Evolutionary conservation across 148 eudicot species (phyloP).

Genomic region (Vaccinium corymbosum): DNA sequence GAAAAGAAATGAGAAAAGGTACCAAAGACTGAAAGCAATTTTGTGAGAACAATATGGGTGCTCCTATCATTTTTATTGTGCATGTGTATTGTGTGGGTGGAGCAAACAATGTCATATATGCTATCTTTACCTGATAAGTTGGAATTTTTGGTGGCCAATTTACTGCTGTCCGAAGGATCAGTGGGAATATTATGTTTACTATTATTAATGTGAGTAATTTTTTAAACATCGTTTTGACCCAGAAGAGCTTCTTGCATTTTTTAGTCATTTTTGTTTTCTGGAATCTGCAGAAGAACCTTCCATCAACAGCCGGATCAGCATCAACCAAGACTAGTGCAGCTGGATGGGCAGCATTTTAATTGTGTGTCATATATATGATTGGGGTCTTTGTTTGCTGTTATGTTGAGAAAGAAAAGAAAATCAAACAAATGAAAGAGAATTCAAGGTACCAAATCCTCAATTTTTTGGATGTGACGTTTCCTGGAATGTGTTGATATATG

Average conservation of each 20-base stretch:
- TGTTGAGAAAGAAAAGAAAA: conserved; percentile 8
- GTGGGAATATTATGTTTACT: neutral
- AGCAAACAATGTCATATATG: neutral
- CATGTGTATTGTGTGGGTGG: neutral
- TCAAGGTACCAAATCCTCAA: conserved; percentile 4
- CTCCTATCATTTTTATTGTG: neutral
- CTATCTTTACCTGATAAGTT: neutral
- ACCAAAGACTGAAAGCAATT: neutral
- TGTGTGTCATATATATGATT: conserved; percentile 18
- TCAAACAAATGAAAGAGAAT: conserved; percentile 5
- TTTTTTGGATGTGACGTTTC: conserved; percentile 16
- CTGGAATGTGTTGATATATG: conserved; percentile 18
- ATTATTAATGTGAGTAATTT: neutral
- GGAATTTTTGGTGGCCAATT: neutral
- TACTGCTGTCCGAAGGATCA: neutral
- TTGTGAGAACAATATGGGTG: neutral
- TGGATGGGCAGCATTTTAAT: conserved; percentile 98
- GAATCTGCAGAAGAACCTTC: conserved; percentile 72
- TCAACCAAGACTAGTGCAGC: conserved; percentile 69
- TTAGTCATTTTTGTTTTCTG: conserved; percentile 19
- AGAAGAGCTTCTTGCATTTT: neutral
- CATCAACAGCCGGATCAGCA: conserved; percentile 63
- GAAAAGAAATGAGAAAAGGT: neutral
- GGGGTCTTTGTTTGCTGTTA: conserved; percentile 31
- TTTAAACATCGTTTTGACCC: neutral